Base-by-base conservation (phyloP, 148 eudicot species). In the Amaranthus hypochondriacus region DNA sequence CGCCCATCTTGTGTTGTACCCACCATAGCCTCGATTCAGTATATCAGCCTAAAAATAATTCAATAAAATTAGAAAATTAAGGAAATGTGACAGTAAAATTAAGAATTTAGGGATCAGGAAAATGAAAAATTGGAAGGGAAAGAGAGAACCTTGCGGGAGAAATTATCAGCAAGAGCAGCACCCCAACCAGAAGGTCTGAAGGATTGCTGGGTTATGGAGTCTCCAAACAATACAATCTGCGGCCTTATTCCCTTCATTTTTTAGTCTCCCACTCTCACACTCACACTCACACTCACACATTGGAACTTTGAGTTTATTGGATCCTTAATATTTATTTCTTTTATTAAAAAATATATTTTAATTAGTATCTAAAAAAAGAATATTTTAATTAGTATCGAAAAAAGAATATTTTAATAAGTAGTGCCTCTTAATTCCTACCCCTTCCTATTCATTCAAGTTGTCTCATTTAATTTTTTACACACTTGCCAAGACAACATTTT, bases 1-100 rank as follows among this genome's bases (percentile, higher is more conserved):
- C 48, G 97, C 97, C 96, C 96, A 92, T 61, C 89, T 88, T 13
- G 93, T 90, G 42, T 83, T 92, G 76, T 92, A 92, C 57, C 97
- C 97, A 74, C 96, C 89, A 79, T 88, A 90, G 7, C 97, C 95
- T 54, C 97, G 87, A 48, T 82, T 84, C 46, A 92, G 57, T 11
- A 92, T 81, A 83, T 92, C 97, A 69, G 87, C 94, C 97, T 92
- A 75, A 56, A 75, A 9, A 70, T 4, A 69, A 48, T 43, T 48
- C 51, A 77, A 62, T 0, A 7, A 46, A 15, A 11, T 14, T n/a
- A 62, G 7, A 5, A 9, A 53, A 73, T 50, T 0, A 55, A 58
- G 8, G 59, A 58, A 72, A 47, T 49, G 28, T 13, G 39, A 28
- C 39, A 4, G 44, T 0, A 4, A 50, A 54, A 12, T 43, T 14